Percentiles rank a stretch among this genome's conserved stretches.
These are phyloP conservation scores for Talaromyces borbonicus DNA, from an alignment of 495 filamentous ascomycete species.

Conservation along the genomic window DNA sequence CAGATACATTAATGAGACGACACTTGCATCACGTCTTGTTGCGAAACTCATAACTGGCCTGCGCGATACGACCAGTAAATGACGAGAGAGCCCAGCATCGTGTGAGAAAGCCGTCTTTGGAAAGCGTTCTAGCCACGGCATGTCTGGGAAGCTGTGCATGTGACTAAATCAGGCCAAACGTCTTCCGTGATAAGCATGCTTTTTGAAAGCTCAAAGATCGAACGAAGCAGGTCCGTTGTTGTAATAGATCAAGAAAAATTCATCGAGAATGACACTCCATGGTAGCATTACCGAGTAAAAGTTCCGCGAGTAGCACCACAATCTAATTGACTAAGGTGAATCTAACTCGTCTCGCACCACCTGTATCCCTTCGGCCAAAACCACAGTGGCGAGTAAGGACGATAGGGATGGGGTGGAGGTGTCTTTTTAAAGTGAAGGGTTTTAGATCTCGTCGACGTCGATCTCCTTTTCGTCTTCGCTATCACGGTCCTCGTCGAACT, in stretches of 20 bases:
- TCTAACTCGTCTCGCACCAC: conserved; percentile 5
- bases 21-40: background rate
- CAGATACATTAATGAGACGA: background rate
- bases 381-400: conserved; percentile 3
- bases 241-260: conserved; percentile 4
- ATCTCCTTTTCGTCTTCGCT: conserved; percentile 49
- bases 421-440: too few relatives aligned
- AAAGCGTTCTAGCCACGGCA: too few relatives aligned
- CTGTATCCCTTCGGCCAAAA: too few relatives aligned
- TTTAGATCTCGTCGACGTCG: conserved; percentile 52
- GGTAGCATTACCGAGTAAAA: background rate
- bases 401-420: conserved; percentile 10
- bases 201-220: background rate
- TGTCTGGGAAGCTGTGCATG: too few relatives aligned
- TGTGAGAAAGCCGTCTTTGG: background rate
- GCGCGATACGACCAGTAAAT: too few relatives aligned
- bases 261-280: conserved; percentile 3
- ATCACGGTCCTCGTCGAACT: conserved; percentile 49
- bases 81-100: background rate
- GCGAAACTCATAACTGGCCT: background rate
- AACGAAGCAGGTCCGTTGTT: background rate
- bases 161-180: too few relatives aligned
- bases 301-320: background rate
- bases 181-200: too few relatives aligned
- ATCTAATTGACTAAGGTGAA: too few relatives aligned